phyloP scores from a whole-genome alignment of 1,284 basidiomycete species.

The Agaricales sp. region DNA sequence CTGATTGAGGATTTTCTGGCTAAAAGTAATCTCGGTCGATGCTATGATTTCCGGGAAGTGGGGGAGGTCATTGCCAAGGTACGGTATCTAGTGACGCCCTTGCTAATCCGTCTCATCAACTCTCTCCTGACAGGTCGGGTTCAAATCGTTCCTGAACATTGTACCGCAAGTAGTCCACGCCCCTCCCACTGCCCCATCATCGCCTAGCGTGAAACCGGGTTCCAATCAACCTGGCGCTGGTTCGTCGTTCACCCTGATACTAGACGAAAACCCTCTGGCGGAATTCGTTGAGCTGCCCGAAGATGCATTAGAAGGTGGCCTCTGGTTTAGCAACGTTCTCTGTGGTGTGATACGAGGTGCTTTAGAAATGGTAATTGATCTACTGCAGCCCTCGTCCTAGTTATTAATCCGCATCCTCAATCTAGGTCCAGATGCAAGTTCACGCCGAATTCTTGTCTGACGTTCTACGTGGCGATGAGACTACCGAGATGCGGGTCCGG shows the following conservation, averaged over 20 bases:
- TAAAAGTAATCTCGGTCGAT: slow-evolving; percentile 76
- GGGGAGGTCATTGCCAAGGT: slow-evolving; percentile 93
- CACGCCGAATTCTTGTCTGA: slow-evolving; percentile 88
- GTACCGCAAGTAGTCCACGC: slow-evolving; percentile 76
- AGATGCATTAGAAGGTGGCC: slow-evolving; percentile 82
- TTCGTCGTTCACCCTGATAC: slow-evolving; percentile 69
- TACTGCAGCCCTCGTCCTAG: slow-evolving; percentile 6
- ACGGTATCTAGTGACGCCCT: slow-evolving; percentile 10
- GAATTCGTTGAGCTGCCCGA: slow-evolving; percentile 97
- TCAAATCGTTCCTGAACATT: slow-evolving; percentile 96
- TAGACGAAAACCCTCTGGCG: slow-evolving; percentile 95
- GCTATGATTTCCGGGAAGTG: slow-evolving; percentile 86
- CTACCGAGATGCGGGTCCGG: slow-evolving; percentile 87
- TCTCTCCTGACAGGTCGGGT: slow-evolving; percentile 69
- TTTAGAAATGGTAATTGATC: slow-evolving; percentile 82
- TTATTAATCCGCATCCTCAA: slow-evolving; percentile 11
- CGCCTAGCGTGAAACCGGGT: slow-evolving; percentile 34
- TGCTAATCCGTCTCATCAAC: neutral
- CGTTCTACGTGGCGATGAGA: slow-evolving; percentile 85
- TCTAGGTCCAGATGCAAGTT: slow-evolving; percentile 97
- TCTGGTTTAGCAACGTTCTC: slow-evolving; percentile 96
- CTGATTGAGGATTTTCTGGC: slow-evolving; percentile 98
- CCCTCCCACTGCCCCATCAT: slow-evolving; percentile 30
- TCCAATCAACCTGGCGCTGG: slow-evolving; percentile 28
- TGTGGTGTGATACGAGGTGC: slow-evolving; percentile 92